Conservation (phyloP, 2,329 filamentous ascomycete species). For the Talaromyces sp. region DNA sequence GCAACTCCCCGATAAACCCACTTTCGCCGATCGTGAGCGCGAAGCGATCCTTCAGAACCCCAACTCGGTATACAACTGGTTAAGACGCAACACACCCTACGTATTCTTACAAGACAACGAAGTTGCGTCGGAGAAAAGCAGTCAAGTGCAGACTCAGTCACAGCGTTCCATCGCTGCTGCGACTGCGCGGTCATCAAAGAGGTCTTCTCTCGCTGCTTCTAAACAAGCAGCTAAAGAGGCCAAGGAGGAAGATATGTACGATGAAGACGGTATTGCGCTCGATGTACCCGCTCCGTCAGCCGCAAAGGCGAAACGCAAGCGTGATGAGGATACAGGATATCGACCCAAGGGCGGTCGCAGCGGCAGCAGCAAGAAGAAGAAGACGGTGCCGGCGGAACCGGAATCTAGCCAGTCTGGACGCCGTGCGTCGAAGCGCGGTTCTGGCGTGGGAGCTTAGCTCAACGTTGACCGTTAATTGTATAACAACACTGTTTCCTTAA, state of each 20-base stretch:
- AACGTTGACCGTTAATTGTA: conserved; percentile 1
- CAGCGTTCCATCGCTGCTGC: neutral
- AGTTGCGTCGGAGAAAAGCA: conserved; percentile 39
- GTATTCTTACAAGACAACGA: conserved; percentile 78
- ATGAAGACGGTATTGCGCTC: conserved; percentile 41
- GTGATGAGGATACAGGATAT: conserved; percentile 47
- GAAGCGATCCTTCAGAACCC: conserved; percentile 68
- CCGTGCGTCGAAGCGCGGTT: conserved; percentile 18
- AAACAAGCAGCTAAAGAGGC: conserved; percentile 29
- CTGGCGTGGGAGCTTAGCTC: conserved; percentile 15
- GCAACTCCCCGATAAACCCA: conserved; percentile 33
- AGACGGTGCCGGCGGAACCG: conserved; percentile 36
- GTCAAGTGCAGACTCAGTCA: conserved; percentile 21
- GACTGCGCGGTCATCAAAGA: conserved; percentile 41
- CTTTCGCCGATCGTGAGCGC: conserved; percentile 52
- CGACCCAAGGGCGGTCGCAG: conserved; percentile 45
- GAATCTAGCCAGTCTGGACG: conserved; percentile 24
- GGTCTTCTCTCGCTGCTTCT: conserved; percentile 34
- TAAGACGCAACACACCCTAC: conserved; percentile 77
- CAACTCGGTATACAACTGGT: conserved; percentile 92
- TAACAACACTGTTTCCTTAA: neutral
- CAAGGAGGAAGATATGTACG: conserved; percentile 41
- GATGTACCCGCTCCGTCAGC: conserved; percentile 32
- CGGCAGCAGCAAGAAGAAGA: conserved; percentile 34
- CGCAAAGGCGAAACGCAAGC: conserved; percentile 45